Base-by-base conservation (phyloP, 2,329 filamentous ascomycete species). In the Thelonectria blattea region DNA sequence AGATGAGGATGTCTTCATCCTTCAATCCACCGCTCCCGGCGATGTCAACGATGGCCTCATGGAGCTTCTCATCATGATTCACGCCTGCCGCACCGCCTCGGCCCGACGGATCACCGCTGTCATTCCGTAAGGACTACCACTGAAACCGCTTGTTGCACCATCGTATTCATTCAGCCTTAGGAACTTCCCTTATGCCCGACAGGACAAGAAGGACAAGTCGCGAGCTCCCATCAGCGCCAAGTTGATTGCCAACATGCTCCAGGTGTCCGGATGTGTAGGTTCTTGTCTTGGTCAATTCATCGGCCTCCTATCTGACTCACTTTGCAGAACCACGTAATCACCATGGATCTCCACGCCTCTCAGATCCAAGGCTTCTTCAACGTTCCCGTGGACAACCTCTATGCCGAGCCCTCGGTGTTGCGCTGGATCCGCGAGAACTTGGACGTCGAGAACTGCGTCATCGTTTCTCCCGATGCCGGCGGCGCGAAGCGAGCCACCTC, bases 361-460 rank as follows among this genome's bases (percentile, higher is more conserved):
- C 93, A 97, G 81, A 96, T 96, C 64, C 91, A 96, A 78, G 94
- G 94, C 43, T 97, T 98, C 82, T 97, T 97, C 84, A 96, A 96
- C 63, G 85, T 88, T 5, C 86, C 85, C 11, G 85, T 87, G 12
- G 85, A 88, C 73, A 89, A 97, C 76, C 85, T 98, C 45, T 97
- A 97, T 76, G 94, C 93, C 7, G 93, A 97, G 78, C 94, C 94
- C 2, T 95, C 91, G 65, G 94, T 95, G 52, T 82, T 97, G 67
- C 88, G 92, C 62, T 97, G 93, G 91, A 97, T 98, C 68, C 83
- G 90, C 58, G 91, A 96, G 77, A 93, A 97, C 75, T 81, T 96
- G 52, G 84, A 88, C 61, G 85, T 92, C 32, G 84, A 89, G 71
- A 92, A 96, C 73, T 94, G 91, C 71, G 92, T 97, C 64, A 96